Evolutionary conservation across 352 stramenopile genomes (phyloP).

Genomic region (Globisporangium paddicum): DNA sequence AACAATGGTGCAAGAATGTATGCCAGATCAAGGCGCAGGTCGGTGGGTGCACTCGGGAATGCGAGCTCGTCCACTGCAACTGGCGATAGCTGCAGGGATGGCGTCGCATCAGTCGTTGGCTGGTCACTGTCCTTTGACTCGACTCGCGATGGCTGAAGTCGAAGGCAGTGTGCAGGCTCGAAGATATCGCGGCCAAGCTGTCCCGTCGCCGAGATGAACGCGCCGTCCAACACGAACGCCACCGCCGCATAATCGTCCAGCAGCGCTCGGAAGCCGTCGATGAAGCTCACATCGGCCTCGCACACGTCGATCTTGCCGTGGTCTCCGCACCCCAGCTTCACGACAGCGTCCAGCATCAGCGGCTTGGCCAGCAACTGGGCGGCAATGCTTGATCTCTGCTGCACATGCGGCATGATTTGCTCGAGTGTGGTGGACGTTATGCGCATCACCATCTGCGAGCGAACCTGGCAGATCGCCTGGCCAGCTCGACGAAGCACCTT

Average conservation of each 20-base stretch:
- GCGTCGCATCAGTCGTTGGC: too few relatives aligned
- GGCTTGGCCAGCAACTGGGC: neutral
- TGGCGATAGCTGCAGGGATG: too few relatives aligned
- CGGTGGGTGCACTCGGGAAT: too few relatives aligned
- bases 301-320: neutral
- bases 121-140: too few relatives aligned
- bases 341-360: neutral
- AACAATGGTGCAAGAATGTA: too few relatives aligned
- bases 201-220: slow-evolving; percentile 14
- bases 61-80: too few relatives aligned
- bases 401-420: slow-evolving; percentile 5
- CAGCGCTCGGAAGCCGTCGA: slow-evolving; percentile 13
- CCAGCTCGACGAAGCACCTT: slow-evolving; percentile 5
- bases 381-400: slow-evolving; percentile 3
- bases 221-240: slow-evolving; percentile 14
- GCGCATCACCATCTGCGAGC: slow-evolving; percentile 10
- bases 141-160: too few relatives aligned
- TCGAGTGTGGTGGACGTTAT: slow-evolving; percentile 15
- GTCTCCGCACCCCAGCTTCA: neutral
- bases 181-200: slow-evolving; percentile 10
- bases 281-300: slow-evolving; percentile 10
- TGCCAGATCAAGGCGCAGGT: too few relatives aligned
- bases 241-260: slow-evolving; percentile 16
- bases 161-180: too few relatives aligned
- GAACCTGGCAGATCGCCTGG: neutral